These are phyloP conservation scores for Aspergillus niger DNA, from an alignment of 2,329 filamentous ascomycete species.

Conservation along the genomic window DNA sequence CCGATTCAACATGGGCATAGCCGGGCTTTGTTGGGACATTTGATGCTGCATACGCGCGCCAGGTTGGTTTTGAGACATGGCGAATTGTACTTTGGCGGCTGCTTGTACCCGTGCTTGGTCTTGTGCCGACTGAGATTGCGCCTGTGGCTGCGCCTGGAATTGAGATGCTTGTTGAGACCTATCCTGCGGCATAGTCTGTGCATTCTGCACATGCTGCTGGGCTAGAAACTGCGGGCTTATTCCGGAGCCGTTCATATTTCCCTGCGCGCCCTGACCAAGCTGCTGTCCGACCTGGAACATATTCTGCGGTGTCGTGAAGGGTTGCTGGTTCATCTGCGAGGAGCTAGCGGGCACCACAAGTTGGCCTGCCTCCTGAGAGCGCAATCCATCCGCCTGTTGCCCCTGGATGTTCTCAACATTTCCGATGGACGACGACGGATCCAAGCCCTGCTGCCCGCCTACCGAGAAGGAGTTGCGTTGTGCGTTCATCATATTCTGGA, in stretches of 20 bases:
- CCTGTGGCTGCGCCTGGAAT: slow-evolving; percentile 41
- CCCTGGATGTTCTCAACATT: slow-evolving; percentile 59
- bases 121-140: slow-evolving; percentile 33
- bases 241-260: slow-evolving; percentile 38
- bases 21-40: slow-evolving; percentile 43
- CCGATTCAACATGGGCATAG: slow-evolving; percentile 48
- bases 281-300: slow-evolving; percentile 45
- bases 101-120: slow-evolving; percentile 46
- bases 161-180: slow-evolving; percentile 40
- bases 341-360: slow-evolving; percentile 66
- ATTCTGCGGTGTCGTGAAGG: slow-evolving; percentile 45
- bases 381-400: slow-evolving; percentile 64
- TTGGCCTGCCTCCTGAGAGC: slow-evolving; percentile 62
- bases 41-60: slow-evolving; percentile 40
- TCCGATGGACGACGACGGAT: slow-evolving; percentile 43
- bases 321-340: slow-evolving; percentile 50
- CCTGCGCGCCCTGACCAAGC: slow-evolving; percentile 41
- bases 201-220: slow-evolving; percentile 46
- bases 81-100: slow-evolving; percentile 49
- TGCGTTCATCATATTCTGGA: slow-evolving; percentile 45
- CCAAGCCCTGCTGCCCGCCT: slow-evolving; percentile 35
- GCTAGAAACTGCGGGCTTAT: slow-evolving; percentile 45
- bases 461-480: slow-evolving; percentile 43
- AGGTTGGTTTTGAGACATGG: slow-evolving; percentile 49
- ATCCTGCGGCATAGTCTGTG: slow-evolving; percentile 48